Conservation (phyloP, 108 stramenopile genomes). For the Fragilaria radians region DNA sequence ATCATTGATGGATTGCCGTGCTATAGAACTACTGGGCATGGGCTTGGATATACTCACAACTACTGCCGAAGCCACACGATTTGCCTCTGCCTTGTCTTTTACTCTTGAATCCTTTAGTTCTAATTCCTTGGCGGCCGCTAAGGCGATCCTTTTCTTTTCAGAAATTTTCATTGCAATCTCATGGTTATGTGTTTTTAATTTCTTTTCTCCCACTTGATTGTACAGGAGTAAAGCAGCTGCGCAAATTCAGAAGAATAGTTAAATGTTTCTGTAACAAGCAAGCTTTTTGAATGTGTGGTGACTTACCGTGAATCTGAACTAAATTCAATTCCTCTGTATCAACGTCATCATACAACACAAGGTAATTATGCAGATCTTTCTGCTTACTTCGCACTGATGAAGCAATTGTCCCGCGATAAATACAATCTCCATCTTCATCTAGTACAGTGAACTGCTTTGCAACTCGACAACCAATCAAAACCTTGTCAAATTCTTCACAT, state of each 20-base stretch:
- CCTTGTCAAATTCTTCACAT: conserved; percentile 12
- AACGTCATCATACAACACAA: conserved; percentile 61
- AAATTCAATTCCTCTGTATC: conserved; percentile 47
- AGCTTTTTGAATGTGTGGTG: not conserved
- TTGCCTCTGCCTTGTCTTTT: not conserved
- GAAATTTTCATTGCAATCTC: conserved; percentile 2
- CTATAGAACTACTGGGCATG: not conserved
- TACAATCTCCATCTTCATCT: conserved; percentile 32
- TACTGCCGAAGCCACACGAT: not conserved
- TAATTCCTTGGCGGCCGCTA: not conserved
- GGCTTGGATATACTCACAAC: not conserved
- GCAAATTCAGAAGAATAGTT: not conserved
- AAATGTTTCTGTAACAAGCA: conserved; percentile 1
- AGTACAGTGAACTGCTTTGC: conserved; percentile 44
- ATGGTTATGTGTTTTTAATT: not conserved
- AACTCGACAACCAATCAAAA: conserved; percentile 39
- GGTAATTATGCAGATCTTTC: conserved; percentile 17
- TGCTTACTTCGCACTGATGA: conserved; percentile 14
- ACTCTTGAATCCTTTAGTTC: not conserved
- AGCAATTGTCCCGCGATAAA: conserved; percentile 41
- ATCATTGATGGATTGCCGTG: conserved; percentile 1
- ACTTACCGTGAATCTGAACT: conserved; percentile 48
- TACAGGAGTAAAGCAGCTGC: conserved; percentile 33
- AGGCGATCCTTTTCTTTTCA: not conserved
- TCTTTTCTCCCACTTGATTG: conserved; percentile 32